Conservation (phyloP, 495 filamentous ascomycete species). For the Trypethelium eluteriae region DNA sequence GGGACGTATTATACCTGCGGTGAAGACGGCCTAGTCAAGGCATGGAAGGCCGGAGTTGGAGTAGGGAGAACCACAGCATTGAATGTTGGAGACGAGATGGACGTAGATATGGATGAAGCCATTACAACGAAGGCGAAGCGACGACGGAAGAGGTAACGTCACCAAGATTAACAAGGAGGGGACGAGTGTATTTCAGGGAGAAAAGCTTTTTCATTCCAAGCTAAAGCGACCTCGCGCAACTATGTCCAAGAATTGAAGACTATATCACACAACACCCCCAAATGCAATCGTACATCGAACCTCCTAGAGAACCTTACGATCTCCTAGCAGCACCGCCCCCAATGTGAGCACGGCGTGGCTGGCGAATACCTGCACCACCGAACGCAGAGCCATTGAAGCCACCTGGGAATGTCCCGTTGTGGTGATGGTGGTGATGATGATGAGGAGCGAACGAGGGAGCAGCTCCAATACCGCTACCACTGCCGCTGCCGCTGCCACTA, state of each 20-base stretch:
- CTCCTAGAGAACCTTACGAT: neutral
- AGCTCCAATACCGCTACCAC: neutral
- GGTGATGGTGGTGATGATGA: constrained; percentile 7
- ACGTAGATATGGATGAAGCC: neutral
- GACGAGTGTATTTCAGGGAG: neutral
- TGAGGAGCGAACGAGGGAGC: neutral
- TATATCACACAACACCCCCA: neutral
- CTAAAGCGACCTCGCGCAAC: constrained; percentile 9
- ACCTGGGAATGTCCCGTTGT: neutral
- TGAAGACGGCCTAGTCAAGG: constrained; percentile 33
- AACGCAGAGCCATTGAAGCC: neutral
- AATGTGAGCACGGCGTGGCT: neutral
- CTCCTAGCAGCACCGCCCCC: neutral
- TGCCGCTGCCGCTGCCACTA: neutral
- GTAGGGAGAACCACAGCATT: neutral
- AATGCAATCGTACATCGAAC: neutral
- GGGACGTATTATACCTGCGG: constrained; percentile 30
- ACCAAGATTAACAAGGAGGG: no score
- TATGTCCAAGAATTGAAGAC: constrained; percentile 9
- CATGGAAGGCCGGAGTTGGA: constrained; percentile 27
- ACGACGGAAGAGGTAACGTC: constrained; percentile 2
- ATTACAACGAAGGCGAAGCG: neutral
- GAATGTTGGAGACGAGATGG: neutral
- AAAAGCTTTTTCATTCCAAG: neutral
- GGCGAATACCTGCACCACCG: neutral